Conservation (phyloP, 2,329 filamentous ascomycete genomes). For the Mariannaea elegans region DNA sequence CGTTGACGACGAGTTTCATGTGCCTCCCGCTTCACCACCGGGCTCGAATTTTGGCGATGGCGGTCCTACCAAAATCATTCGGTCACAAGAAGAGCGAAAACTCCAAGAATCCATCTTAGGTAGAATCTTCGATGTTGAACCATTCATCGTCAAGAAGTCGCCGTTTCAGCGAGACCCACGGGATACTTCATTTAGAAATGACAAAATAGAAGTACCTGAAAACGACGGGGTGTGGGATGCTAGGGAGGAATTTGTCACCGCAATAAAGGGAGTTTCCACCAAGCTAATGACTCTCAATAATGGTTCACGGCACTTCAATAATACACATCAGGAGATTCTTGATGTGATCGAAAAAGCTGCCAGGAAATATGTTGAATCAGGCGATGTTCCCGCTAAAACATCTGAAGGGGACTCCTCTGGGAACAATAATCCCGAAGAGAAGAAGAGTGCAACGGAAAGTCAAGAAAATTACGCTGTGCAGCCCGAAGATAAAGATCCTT, state of each 20-base stretch:
- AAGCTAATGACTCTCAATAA: constrained; percentile 54
- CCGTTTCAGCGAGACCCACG: constrained; percentile 39
- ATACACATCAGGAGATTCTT: constrained; percentile 56
- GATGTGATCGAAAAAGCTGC: constrained; percentile 61
- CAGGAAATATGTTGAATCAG: constrained; percentile 57
- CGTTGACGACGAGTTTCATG: constrained; percentile 63
- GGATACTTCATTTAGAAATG: constrained; percentile 22
- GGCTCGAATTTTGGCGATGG: constrained; percentile 48
- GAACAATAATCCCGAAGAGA: constrained; percentile 10
- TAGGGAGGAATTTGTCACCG: constrained; percentile 41
- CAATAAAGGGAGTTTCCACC: constrained; percentile 51
- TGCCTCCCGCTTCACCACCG: constrained; percentile 47
- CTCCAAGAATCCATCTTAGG: constrained; percentile 62
- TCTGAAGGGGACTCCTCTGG: constrained; percentile 23
- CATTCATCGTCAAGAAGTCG: constrained; percentile 48
- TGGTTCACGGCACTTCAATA: constrained; percentile 46
- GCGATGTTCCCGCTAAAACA: constrained; percentile 36
- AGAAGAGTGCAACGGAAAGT: constrained; percentile 2
- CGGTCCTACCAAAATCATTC: constrained; percentile 55
- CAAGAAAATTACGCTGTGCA: neutral
- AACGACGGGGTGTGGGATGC: constrained; percentile 35
- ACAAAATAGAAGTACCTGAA: constrained; percentile 34
- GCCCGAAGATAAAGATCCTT: constrained; percentile 4
- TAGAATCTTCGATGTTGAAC: constrained; percentile 62
- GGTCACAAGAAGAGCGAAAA: constrained; percentile 63